Conservation (phyloP, 371 early-diverging fungal species). For the Rhizomucor miehei region DNA sequence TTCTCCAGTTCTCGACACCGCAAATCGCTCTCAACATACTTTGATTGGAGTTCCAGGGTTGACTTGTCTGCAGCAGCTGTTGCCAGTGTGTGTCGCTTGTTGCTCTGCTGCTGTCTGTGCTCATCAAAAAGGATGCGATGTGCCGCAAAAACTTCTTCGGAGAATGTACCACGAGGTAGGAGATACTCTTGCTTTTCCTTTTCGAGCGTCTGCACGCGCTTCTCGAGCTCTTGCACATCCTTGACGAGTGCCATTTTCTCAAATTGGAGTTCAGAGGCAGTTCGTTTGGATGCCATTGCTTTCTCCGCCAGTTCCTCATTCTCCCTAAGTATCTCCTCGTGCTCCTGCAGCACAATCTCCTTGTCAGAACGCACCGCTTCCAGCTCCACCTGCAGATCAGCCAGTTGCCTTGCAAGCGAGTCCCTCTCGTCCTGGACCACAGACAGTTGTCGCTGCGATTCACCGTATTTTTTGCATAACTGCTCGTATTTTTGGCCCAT, state of each 20-base stretch:
- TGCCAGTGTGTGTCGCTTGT: not conserved
- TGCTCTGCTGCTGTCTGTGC: constrained; percentile 16
- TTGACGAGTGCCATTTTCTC: constrained; percentile 34
- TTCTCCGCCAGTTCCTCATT: constrained; percentile 35
- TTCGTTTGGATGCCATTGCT: constrained; percentile 38
- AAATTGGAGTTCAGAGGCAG: constrained; percentile 33
- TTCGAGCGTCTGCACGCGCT: constrained; percentile 23
- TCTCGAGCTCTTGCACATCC: constrained; percentile 31
- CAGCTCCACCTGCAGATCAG: constrained; percentile 9
- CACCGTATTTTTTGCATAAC: constrained; percentile 35
- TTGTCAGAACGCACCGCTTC: constrained; percentile 14
- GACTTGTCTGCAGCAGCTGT: not conserved
- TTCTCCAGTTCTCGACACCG: constrained; percentile 52
- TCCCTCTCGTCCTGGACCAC: constrained; percentile 16
- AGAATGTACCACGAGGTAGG: constrained; percentile 36
- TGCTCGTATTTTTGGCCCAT: constrained; percentile 40
- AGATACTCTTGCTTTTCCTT: constrained; percentile 39
- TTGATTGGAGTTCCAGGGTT: constrained; percentile 26
- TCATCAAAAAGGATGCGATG: constrained; percentile 31
- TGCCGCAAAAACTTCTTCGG: constrained; percentile 50
- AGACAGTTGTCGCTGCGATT: constrained; percentile 22
- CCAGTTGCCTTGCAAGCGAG: constrained; percentile 13
- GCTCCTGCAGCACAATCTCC: constrained; percentile 28
- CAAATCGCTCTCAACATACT: constrained; percentile 40
- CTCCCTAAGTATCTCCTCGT: constrained; percentile 34